Base-by-base conservation (phyloP, 2,329 filamentous ascomycete genomes). In the Aureobasidium leucospermi region DNA sequence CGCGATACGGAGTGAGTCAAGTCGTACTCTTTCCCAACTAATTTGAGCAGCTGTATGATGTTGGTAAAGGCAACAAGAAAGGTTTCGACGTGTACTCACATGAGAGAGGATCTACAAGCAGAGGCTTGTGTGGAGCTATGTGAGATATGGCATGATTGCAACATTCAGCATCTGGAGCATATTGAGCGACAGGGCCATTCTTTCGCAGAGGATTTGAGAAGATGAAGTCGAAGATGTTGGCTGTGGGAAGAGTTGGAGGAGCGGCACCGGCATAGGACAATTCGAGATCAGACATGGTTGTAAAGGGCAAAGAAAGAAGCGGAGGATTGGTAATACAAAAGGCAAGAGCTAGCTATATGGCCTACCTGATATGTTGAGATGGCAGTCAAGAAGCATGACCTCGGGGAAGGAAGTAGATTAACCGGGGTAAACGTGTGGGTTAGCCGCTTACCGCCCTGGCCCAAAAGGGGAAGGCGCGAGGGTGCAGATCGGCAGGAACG, bases 171-270 rank as follows among this genome's bases (percentile, higher is more conserved):
- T 53, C 41, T 6, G 58, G 48, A 47, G 58, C 58, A 55, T 55
- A 23, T 34, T 42, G 10, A n/a, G 58, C 46, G 41, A 60, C 58
- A 36, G 47, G 47, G 13, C 58, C 58, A 32, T 46, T 28, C 23
- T 46, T 47, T 34, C 34, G 39, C 9, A 53, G 47, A 9, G 58
- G 58, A 60, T 60, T 60, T 2, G 58, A 60, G 48, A 60, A 60
- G 47, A 60, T 53, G 42, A 60, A 60, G 32, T 60, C 47, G 42
- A 52, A 39, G 23, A 60, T 47, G 42, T 60, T 60, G 48, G 48
- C 47, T 4, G 39, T 2, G 32, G 41, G 47, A 6, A 53, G 39
- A n/a, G 48, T 3, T 42, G 47, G 47, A 39, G 39, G 38, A 11
- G 58, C 31, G 3, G 39, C 32, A 19, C 58, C 58, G 32, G 42